A percentile compares a stretch with the other conserved stretches of the same genome.
Evolutionary conservation across 2,329 filamentous ascomycete genomes (phyloP).

Genomic region (Emergomyces africanus): DNA sequence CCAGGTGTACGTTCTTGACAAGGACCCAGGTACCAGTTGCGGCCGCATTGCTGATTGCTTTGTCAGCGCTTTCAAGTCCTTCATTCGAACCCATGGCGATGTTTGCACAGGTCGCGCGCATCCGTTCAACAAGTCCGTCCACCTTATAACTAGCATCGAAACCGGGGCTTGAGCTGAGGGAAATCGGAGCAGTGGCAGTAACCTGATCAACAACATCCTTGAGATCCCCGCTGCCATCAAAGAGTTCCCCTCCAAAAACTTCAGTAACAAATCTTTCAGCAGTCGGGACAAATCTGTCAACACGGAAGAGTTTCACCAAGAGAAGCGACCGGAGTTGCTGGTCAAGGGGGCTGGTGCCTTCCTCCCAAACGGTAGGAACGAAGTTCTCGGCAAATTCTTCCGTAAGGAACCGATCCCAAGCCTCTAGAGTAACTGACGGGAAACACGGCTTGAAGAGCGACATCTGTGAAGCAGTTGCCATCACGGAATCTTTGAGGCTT

Average conservation of each 20-base stretch:
- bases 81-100: constrained; percentile 99
- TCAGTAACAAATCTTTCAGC: constrained; percentile 80
- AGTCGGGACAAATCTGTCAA: constrained; percentile 87
- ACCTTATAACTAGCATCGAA: constrained; percentile 99
- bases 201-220: constrained; percentile 75
- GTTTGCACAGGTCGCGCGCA: constrained; percentile 73
- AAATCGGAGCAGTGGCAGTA: constrained; percentile 70
- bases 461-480: constrained; percentile 56
- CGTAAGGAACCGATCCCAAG: constrained; percentile 71
- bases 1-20: constrained; percentile 97
- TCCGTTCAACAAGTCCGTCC: constrained; percentile 79
- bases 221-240: constrained; percentile 76
- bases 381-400: constrained; percentile 79
- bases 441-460: constrained; percentile 61
- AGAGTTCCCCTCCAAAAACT: constrained; percentile 72
- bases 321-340: constrained; percentile 71
- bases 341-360: constrained; percentile 52
- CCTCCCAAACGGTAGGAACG: constrained; percentile 65
- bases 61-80: constrained; percentile 81
- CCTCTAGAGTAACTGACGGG: constrained; percentile 44
- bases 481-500: constrained; percentile 52
- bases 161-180: constrained; percentile 85
- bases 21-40: constrained; percentile 91
- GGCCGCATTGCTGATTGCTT: constrained; percentile 84
- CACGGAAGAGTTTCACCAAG: constrained; percentile 84